Percentiles rank a stretch among this genome's conserved stretches.
phyloP scores from a whole-genome alignment of 768 basidiomycete species.

The Pluteus cervinus region DNA sequence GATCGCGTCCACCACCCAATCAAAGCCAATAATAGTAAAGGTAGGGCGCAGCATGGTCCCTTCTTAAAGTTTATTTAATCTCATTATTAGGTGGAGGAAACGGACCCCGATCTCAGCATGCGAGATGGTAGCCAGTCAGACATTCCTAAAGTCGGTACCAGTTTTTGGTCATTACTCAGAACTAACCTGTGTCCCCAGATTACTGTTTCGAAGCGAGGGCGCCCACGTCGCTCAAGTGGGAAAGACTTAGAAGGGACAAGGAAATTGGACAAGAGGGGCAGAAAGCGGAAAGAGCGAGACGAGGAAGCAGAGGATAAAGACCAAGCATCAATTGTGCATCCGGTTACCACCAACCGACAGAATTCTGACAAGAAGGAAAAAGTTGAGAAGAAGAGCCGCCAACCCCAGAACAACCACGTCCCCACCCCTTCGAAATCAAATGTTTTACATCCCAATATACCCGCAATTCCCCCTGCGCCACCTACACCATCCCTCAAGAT shows the following conservation, averaged over 20 bases:
- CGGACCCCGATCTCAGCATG: no score
- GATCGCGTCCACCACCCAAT: slow-evolving; percentile 10
- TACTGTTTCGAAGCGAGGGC: slow-evolving; percentile 18
- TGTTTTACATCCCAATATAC: no score
- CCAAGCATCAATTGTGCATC: slow-evolving; percentile 8
- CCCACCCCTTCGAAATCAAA: no score
- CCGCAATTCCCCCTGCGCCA: slow-evolving; percentile 21
- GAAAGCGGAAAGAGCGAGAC: slow-evolving; percentile 39
- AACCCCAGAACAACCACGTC: slow-evolving; percentile 29
- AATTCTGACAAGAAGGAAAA: slow-evolving; percentile 11
- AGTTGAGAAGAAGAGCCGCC: slow-evolving; percentile 17
- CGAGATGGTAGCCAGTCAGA: no score
- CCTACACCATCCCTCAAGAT: slow-evolving; percentile 49
- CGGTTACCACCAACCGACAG: not conserved
- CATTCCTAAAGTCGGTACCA: no score
- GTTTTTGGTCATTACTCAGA: no score
- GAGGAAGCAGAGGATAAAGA: slow-evolving; percentile 23
- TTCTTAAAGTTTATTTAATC: no score
- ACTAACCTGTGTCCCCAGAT: no score
- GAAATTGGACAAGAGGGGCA: slow-evolving; percentile 30
- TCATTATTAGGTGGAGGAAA: no score
- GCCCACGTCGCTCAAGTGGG: slow-evolving; percentile 20
- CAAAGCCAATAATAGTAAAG: slow-evolving; percentile 1
- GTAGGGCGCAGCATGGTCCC: no score
- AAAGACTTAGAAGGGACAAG: slow-evolving; percentile 19